phyloP scores from a whole-genome alignment of 164 flowering plant genomes.

The Nymphaea thermarum region DNA sequence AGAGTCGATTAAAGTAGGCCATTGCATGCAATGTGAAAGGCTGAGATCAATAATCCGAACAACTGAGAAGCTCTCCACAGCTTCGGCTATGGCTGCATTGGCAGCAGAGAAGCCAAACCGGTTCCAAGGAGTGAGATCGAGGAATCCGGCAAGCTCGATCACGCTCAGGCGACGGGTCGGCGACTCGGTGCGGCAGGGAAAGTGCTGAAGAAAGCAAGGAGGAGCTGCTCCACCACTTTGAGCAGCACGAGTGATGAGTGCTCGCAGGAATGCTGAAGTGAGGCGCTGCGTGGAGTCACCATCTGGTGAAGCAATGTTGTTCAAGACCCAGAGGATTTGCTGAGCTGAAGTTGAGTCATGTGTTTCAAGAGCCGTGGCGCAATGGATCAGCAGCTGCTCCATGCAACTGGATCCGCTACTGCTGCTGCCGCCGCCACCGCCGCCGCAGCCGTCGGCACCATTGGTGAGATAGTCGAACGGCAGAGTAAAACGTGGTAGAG shows the following conservation, averaged over 20 bases:
- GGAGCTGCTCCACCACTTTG: slow-evolving; percentile 40
- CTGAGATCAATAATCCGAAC: slow-evolving; percentile 80
- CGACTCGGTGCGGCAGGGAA: slow-evolving; percentile 27
- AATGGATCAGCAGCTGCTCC: slow-evolving; percentile 92
- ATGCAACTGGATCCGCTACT: slow-evolving; percentile 70
- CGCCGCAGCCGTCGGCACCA: not conserved
- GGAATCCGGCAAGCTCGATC: slow-evolving; percentile 67
- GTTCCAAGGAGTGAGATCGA: slow-evolving; percentile 92
- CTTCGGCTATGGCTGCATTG: slow-evolving; percentile 67
- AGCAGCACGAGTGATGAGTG: slow-evolving; percentile 69
- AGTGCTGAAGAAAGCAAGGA: slow-evolving; percentile 18
- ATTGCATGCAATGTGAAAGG: slow-evolving; percentile 90
- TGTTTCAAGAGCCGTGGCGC: slow-evolving; percentile 81
- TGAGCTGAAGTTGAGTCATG: slow-evolving; percentile 86
- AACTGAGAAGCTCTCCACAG: slow-evolving; percentile 43
- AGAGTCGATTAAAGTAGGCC: slow-evolving; percentile 81
- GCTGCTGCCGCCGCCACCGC: slow-evolving; percentile 16
- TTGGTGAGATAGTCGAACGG: not conserved
- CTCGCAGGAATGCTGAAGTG: slow-evolving; percentile 72
- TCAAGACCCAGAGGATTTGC: slow-evolving; percentile 91
- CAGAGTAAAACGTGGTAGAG: not conserved
- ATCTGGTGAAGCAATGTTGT: slow-evolving; percentile 81
- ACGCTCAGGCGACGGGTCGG: slow-evolving; percentile 27
- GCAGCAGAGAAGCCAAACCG: slow-evolving; percentile 93
- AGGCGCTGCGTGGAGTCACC: slow-evolving; percentile 91